These are phyloP conservation scores for Blastocystis sp. DNA, from an alignment of 352 stramenopile species.

Conservation along the genomic window DNA sequence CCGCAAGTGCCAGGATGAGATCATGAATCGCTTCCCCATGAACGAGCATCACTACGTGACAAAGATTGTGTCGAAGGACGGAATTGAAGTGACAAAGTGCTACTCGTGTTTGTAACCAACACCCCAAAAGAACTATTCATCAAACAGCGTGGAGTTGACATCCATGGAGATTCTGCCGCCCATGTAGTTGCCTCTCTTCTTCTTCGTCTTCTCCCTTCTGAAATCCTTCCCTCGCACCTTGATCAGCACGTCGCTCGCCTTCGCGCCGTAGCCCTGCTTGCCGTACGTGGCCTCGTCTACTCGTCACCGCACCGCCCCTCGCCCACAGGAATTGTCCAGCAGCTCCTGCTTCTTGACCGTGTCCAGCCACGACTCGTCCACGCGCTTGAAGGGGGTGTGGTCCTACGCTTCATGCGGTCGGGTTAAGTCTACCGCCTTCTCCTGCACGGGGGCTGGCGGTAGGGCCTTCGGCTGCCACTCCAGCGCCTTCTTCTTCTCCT, in stretches of 20 bases:
- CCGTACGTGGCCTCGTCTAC: slow-evolving; percentile 90
- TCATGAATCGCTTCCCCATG: slow-evolving; percentile 52
- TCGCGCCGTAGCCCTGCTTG: slow-evolving; percentile 87
- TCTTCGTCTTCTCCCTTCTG: slow-evolving; percentile 99
- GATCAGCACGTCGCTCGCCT: slow-evolving; percentile 92
- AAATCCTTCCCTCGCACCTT: slow-evolving; percentile 98
- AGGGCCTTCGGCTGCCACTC: slow-evolving; percentile 76
- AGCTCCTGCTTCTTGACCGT: slow-evolving; percentile 87
- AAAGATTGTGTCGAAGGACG: slow-evolving; percentile 66
- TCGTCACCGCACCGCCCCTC: background rate
- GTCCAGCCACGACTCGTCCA: slow-evolving; percentile 88
- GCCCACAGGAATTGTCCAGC: slow-evolving; percentile 91
- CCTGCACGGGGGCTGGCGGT: slow-evolving; percentile 76
- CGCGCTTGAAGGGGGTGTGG: slow-evolving; percentile 92
- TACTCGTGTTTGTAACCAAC: slow-evolving; percentile 26
- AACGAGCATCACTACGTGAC: slow-evolving; percentile 64
- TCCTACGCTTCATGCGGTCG: slow-evolving; percentile 68
- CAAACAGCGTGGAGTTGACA: slow-evolving; percentile 89
- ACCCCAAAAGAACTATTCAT: slow-evolving; percentile 69
- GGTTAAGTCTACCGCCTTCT: slow-evolving; percentile 77
- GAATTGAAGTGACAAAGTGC: slow-evolving; percentile 62
- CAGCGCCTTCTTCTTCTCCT: slow-evolving; percentile 73
- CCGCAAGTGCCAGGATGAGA: slow-evolving; percentile 42
- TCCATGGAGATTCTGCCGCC: slow-evolving; percentile 86
- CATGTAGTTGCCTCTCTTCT: slow-evolving; percentile 93